These are phyloP conservation scores for Cystobasidium onofrii DNA, from an alignment of 768 basidiomycete genomes.

Conservation along the genomic window DNA sequence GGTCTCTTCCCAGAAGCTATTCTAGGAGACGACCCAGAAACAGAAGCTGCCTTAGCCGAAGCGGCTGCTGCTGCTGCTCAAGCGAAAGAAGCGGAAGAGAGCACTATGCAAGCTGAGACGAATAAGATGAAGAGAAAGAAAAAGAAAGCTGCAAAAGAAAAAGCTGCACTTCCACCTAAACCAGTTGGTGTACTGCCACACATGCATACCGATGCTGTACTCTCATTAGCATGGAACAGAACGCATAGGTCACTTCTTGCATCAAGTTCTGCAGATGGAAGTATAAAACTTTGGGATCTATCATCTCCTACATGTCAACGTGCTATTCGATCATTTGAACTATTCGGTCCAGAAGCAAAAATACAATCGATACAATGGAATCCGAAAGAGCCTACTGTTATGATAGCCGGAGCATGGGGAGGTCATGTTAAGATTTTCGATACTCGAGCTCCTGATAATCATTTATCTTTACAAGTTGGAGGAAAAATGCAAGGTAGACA, in stretches of 20 bases:
- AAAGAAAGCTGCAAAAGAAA: slow-evolving; percentile 82
- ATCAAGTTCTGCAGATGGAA: slow-evolving; percentile 84
- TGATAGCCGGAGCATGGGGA: slow-evolving; percentile 90
- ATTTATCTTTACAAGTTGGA: background rate
- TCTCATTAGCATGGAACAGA: slow-evolving; percentile 88
- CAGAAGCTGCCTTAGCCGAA: slow-evolving; percentile 39
- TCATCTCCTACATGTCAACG: slow-evolving; percentile 55
- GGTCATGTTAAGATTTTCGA: slow-evolving; percentile 92
- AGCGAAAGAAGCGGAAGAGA: slow-evolving; percentile 1
- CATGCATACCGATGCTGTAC: slow-evolving; percentile 87
- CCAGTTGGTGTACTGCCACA: slow-evolving; percentile 49
- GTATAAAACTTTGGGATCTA: slow-evolving; percentile 96
- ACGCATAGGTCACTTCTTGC: slow-evolving; percentile 81
- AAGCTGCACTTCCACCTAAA: slow-evolving; percentile 54
- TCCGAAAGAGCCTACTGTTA: slow-evolving; percentile 70
- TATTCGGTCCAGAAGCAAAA: slow-evolving; percentile 73
- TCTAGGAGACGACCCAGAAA: slow-evolving; percentile 71
- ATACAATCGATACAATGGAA: slow-evolving; percentile 98
- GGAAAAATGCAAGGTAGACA: slow-evolving; percentile 46
- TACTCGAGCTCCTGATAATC: slow-evolving; percentile 64
- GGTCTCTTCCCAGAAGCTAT: slow-evolving; percentile 87
- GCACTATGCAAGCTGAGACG: slow-evolving; percentile 2
- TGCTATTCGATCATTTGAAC: slow-evolving; percentile 72
- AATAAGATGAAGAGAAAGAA: slow-evolving; percentile 58
- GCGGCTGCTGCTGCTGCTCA: slow-evolving; percentile 7